Evolutionary conservation across 1,139 yeast species (phyloP).

Genomic region (Scheffersomyces insectosa): DNA sequence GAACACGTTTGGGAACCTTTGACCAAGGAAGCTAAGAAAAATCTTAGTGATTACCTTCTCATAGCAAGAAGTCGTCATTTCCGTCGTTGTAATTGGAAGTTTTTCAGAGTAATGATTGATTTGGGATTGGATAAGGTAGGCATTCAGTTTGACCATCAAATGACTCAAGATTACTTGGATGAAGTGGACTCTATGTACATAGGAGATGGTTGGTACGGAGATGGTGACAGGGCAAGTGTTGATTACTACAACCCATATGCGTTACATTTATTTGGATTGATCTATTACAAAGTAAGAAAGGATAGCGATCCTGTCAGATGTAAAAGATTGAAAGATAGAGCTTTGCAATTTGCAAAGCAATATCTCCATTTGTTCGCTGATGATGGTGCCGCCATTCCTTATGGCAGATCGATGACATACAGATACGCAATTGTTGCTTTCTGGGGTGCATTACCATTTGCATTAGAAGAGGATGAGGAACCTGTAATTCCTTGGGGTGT

Average conservation of each 20-base stretch:
- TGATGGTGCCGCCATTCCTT: slow-evolving; percentile 60
- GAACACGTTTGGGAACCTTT: slow-evolving; percentile 26
- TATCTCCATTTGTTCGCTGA: slow-evolving; percentile 21
- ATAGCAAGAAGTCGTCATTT: slow-evolving; percentile 14
- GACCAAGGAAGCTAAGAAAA: slow-evolving; percentile 13
- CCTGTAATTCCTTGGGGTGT: slow-evolving; percentile 17
- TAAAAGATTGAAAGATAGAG: slow-evolving; percentile 14
- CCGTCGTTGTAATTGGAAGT: slow-evolving; percentile 24
- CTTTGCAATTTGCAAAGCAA: slow-evolving; percentile 18
- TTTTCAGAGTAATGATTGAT: slow-evolving; percentile 24
- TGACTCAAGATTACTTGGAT: slow-evolving; percentile 14
- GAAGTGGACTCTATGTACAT: slow-evolving; percentile 21
- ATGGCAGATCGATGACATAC: slow-evolving; percentile 54
- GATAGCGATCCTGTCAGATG: slow-evolving; percentile 15
- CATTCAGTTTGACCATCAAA: slow-evolving; percentile 9
- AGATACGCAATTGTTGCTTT: slow-evolving; percentile 25
- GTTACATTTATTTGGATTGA: slow-evolving; percentile 24
- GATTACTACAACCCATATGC: slow-evolving; percentile 31
- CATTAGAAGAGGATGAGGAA: slow-evolving; percentile 12
- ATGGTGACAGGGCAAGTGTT: slow-evolving; percentile 20
- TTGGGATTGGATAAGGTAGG: slow-evolving; percentile 23
- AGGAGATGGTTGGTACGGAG: slow-evolving; percentile 30
- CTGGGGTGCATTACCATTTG: slow-evolving; percentile 25
- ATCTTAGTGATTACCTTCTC: slow-evolving; percentile 15
- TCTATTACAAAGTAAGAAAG: slow-evolving; percentile 13